Base-by-base conservation (phyloP, 1,284 basidiomycete genomes). In the Ganoderma boninense region DNA sequence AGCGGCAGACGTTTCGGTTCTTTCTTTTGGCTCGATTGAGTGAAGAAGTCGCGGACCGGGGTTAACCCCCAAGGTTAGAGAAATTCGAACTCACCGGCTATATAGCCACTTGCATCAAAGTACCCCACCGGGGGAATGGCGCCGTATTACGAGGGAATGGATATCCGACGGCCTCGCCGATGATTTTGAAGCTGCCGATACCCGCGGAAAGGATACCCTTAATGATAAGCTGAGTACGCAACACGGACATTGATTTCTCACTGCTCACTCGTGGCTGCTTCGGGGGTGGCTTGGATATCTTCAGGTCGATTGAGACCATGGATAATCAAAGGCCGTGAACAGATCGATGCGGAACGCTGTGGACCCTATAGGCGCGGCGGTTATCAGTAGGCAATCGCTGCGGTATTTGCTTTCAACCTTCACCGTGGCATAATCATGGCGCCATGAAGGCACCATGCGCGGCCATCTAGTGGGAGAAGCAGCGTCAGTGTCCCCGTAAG, bases 341-440 rank as follows among this genome's bases (percentile, higher is more conserved):
- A 57, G 26, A 57, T 26, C 13, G 13, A 26, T 11, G 13, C 23
- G 23, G 49, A 23, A 29, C 49, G 49, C n/a, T 54, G 49, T 14
- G 49, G 54, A 20, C 18, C 29, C 32, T 57, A 57, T 18, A 57
- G 8, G 4, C 32, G 20, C 29, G 13, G 18, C 29, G 54, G 16
- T 54, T 57, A 57, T 57, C 18, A 35, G 32, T 20, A 57, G 54
- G 18, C 14, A 57, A 57, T 32, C 54, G 54, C 54, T 57, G 54
- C 29, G 18, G 14, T 29, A 35, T 18, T 20, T 32, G 32, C 14
- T 57, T 35, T 57, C 29, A 57, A 35, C 16, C 11, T 57, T 35
- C 29, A 57, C 26, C 18, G 32, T 35, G 16, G 54, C 54, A 56
- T 16, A 57, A 20, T 20, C 14, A 35, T 18, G 29, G 54, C 18